Evolutionary conservation across 2,329 filamentous ascomycete genomes (phyloP).

Genomic region (Teratosphaeria gauchensis): DNA sequence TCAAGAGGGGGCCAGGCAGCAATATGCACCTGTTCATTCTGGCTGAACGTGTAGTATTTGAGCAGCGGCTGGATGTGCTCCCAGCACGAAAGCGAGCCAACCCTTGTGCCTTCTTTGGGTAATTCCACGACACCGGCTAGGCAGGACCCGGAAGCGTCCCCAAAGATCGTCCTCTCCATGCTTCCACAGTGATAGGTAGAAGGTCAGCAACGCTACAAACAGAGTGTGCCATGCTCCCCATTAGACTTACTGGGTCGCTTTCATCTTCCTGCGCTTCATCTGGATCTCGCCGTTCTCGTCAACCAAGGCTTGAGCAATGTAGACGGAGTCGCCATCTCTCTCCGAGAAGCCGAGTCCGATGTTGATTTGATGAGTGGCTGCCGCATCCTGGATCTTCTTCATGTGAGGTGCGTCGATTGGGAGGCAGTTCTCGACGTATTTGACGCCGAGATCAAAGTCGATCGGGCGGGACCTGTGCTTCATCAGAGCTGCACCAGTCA

Average conservation of each 20-base stretch:
- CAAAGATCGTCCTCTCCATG: conserved; percentile 35
- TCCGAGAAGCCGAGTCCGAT: conserved; percentile 34
- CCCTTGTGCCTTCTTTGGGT: conserved; percentile 12
- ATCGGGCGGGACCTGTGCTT: conserved; percentile 29
- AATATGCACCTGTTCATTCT: conserved; percentile 32
- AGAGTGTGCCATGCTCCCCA: conserved; percentile 6
- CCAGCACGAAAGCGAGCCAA: conserved; percentile 24
- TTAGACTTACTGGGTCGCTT: conserved; percentile 24
- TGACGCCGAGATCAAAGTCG: conserved; percentile 29
- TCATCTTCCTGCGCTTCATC: conserved; percentile 33
- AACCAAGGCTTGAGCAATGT: conserved; percentile 33
- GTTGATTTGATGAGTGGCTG: conserved; percentile 24
- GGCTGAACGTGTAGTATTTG: conserved; percentile 32
- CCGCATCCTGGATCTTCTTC: conserved; percentile 30
- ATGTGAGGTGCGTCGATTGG: conserved; percentile 33
- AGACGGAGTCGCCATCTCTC: conserved; percentile 29
- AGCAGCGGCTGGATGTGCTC: conserved; percentile 34
- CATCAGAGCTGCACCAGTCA: neutral
- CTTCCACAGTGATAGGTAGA: too few relatives aligned
- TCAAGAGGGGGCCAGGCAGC: conserved; percentile 33
- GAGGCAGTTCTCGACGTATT: conserved; percentile 39
- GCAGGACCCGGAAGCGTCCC: conserved; percentile 27
- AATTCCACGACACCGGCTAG: conserved; percentile 27
- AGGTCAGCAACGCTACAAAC: too few relatives aligned
- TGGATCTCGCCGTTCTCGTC: conserved; percentile 23